A percentile compares a stretch with the other conserved stretches of the same genome.
These are phyloP conservation scores for Parastagonospora avenae DNA, from an alignment of 2,329 filamentous ascomycete species.

Conservation along the genomic window DNA sequence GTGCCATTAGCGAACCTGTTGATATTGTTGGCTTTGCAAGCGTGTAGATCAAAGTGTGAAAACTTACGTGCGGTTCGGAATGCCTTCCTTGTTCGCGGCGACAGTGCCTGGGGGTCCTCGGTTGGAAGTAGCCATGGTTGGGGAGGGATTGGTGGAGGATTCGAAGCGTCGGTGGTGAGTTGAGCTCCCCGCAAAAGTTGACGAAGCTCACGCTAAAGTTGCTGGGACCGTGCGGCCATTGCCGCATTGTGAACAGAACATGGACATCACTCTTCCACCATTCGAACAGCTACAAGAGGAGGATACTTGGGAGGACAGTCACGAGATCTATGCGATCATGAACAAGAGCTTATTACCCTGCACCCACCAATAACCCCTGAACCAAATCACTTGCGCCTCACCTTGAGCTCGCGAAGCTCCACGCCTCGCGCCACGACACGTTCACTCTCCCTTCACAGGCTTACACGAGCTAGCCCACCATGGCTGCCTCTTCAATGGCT, in stretches of 20 bases:
- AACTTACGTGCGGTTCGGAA: constrained; percentile 43
- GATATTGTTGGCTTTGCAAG: neutral
- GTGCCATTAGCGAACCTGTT: constrained; percentile 15
- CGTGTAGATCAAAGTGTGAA: neutral
- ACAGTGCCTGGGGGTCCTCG: constrained; percentile 31
- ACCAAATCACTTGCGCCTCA: constrained; percentile 4
- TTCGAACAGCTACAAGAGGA: neutral
- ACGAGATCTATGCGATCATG: constrained; percentile 1
- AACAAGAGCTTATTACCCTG: neutral
- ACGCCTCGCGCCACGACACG: no score
- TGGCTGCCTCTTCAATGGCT: constrained; percentile 32
- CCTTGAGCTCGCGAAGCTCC: neutral
- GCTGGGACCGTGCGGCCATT: constrained; percentile 22
- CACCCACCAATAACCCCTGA: neutral
- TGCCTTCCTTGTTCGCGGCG: constrained; percentile 20
- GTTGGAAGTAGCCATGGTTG: constrained; percentile 31
- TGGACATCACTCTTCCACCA: constrained; percentile 5
- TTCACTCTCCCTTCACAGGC: neutral
- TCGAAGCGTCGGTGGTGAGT: constrained; percentile 16
- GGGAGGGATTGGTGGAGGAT: constrained; percentile 4
- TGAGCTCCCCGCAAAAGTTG: constrained; percentile 35
- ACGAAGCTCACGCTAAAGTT: constrained; percentile 20
- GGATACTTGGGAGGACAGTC: neutral
- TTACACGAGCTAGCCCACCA: constrained; percentile 6
- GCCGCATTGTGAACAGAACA: constrained; percentile 12